Conservation (phyloP, 164 flowering plant genomes). For the Magnolia changhungtana region DNA sequence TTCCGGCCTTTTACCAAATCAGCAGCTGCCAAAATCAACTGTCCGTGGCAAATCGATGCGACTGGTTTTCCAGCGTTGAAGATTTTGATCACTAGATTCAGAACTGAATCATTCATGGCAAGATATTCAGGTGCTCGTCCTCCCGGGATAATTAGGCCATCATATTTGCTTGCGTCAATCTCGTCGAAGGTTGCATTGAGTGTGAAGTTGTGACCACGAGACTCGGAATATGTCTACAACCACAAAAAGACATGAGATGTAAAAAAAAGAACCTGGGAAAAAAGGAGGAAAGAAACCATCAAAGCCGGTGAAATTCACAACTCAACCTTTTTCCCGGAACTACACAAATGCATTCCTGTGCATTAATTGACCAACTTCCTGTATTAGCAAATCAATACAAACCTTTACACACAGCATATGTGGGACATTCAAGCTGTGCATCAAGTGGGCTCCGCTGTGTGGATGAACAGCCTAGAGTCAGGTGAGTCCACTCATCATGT, state of each 20-base stretch:
- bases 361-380: not conserved
- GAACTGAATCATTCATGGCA: conserved; percentile 65
- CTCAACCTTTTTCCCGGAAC: not conserved
- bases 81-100: conserved; percentile 51
- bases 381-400: not conserved
- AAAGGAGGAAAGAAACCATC: not conserved
- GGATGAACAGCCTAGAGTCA: no score
- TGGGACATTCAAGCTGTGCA: not conserved
- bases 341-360: not conserved
- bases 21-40: conserved; percentile 90
- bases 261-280: not conserved
- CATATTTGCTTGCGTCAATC: conserved; percentile 60
- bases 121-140: conserved; percentile 97
- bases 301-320: not conserved
- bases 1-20: conserved; percentile 58
- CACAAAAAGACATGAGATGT: not conserved
- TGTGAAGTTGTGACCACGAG: conserved; percentile 86
- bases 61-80: conserved; percentile 60
- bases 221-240: conserved; percentile 75
- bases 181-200: conserved; percentile 92
- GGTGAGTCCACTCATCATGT: no score
- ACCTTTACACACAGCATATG: not conserved
- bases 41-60: conserved; percentile 91
- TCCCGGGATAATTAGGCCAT: conserved; percentile 89
- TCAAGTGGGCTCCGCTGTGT: not conserved